Evolutionary conservation across 2,329 filamentous ascomycete genomes (phyloP).

Genomic region (Diaporthe humulicola): DNA sequence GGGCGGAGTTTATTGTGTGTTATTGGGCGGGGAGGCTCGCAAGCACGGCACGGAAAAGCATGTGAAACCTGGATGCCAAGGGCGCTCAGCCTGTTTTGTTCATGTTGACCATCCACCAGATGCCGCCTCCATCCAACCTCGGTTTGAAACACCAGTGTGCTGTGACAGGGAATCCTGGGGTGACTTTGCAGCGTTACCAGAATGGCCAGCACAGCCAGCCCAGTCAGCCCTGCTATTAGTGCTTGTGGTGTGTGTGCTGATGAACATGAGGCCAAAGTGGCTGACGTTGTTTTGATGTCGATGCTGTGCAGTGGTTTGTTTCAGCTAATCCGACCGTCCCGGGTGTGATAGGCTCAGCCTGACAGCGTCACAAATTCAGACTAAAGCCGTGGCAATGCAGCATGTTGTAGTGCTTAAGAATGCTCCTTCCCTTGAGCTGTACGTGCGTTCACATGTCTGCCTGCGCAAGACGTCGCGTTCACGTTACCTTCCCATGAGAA

Average conservation of each 20-base stretch:
- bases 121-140: slow-evolving; percentile 10
- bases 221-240: neutral
- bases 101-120: neutral
- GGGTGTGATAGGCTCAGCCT: slow-evolving; percentile 26
- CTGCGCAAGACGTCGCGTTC: neutral
- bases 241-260: neutral
- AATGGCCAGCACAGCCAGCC: too few species aligned
- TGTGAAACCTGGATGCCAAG: slow-evolving; percentile 26
- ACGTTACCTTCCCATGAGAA: neutral
- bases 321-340: slow-evolving; percentile 18
- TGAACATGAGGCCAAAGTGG: slow-evolving; percentile 24
- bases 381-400: slow-evolving; percentile 21
- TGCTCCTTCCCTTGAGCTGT: slow-evolving; percentile 5
- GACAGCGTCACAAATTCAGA: slow-evolving; percentile 21
- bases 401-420: slow-evolving; percentile 5
- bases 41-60: slow-evolving; percentile 12
- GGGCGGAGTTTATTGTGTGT: slow-evolving; percentile 3
- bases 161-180: slow-evolving; percentile 13
- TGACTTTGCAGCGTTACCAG: neutral
- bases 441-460: neutral
- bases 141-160: slow-evolving; percentile 13
- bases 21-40: slow-evolving; percentile 15
- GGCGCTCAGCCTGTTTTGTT: slow-evolving; percentile 22
- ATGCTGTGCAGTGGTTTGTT: slow-evolving; percentile 32
- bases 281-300: slow-evolving; percentile 14